A percentile compares a stretch with the other conserved stretches of the same genome.
Evolutionary conservation across 768 basidiomycete species (phyloP).

Genomic region (Boletellus emodensis): DNA sequence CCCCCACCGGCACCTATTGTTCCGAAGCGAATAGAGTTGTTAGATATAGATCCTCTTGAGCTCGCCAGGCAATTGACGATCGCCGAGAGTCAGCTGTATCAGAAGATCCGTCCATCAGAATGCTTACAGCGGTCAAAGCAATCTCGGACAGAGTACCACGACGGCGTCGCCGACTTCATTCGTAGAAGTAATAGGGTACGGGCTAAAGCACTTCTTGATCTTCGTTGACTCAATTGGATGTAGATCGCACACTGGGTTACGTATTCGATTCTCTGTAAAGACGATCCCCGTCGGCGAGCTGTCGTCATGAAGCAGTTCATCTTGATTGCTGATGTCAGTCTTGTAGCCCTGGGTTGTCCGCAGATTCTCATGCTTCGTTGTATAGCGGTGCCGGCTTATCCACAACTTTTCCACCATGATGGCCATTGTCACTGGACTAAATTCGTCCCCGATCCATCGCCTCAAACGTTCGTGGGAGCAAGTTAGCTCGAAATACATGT

Average conservation of each 20-base stretch:
- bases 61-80: conserved; percentile 67
- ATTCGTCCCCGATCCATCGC: conserved; percentile 60
- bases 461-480: conserved; percentile 65
- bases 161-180: conserved; percentile 57
- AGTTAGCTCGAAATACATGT: conserved; percentile 45
- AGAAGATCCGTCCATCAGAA: conserved; percentile 56
- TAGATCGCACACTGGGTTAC: conserved; percentile 61
- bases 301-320: conserved; percentile 65
- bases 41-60: conserved; percentile 62
- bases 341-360: neutral
- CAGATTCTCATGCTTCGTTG: conserved; percentile 3
- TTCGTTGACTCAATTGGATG: neutral
- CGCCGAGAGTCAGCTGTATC: conserved; percentile 56
- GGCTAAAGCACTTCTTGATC: neutral
- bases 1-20: conserved; percentile 51
- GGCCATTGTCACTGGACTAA: conserved; percentile 63
- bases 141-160: conserved; percentile 37
- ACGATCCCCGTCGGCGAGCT: conserved; percentile 58
- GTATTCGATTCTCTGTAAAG: conserved; percentile 50
- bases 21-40: conserved; percentile 45
- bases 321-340: conserved; percentile 55
- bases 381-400: conserved; percentile 54
- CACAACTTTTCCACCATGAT: conserved; percentile 70
- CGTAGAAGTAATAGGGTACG: conserved; percentile 51
- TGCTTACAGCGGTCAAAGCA: conserved; percentile 56